These are phyloP conservation scores for Liriodendron chinense DNA, from an alignment of 164 flowering plant genomes.

Conservation along the genomic window DNA sequence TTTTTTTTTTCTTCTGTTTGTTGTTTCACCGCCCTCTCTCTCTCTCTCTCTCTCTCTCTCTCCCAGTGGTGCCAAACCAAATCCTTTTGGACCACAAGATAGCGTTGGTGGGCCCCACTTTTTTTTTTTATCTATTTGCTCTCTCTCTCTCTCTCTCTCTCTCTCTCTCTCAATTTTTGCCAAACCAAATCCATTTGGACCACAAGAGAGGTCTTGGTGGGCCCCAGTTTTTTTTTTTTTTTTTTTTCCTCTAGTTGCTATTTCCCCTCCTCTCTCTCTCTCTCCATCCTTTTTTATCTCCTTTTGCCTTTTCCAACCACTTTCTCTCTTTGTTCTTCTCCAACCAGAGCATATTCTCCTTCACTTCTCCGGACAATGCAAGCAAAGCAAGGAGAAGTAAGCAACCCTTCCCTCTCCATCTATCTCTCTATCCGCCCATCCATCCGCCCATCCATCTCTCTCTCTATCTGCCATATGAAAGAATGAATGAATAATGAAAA, in stretches of 20 bases:
- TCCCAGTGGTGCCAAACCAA: no score
- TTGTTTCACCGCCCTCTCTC: no score
- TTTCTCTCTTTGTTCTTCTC: neutral
- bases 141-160: no score
- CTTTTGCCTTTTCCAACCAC: conserved; percentile 15
- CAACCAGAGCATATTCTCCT: conserved; percentile 4
- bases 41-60: no score
- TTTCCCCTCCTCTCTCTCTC: neutral
- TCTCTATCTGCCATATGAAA: neutral
- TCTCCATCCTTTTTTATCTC: conserved; percentile 17
- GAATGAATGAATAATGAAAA: no score
- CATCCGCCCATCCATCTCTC: neutral
- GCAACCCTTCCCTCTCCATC: conserved; percentile 3
- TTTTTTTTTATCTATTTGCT: neutral
- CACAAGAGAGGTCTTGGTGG: conserved; percentile 14
- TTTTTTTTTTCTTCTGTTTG: no score
- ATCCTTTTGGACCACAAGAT: no score
- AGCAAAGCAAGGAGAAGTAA: conserved; percentile 31
- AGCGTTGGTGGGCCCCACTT: neutral
- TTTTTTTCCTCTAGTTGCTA: no score
- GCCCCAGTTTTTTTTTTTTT: neutral
- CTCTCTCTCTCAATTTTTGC: conserved; percentile 25
- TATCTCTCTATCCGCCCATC: neutral
- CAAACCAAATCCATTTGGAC: conserved; percentile 1
- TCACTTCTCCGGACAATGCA: conserved; percentile 19